Conservation (phyloP, 2,329 filamentous ascomycete genomes). For the Harringtonia lauricola region DNA sequence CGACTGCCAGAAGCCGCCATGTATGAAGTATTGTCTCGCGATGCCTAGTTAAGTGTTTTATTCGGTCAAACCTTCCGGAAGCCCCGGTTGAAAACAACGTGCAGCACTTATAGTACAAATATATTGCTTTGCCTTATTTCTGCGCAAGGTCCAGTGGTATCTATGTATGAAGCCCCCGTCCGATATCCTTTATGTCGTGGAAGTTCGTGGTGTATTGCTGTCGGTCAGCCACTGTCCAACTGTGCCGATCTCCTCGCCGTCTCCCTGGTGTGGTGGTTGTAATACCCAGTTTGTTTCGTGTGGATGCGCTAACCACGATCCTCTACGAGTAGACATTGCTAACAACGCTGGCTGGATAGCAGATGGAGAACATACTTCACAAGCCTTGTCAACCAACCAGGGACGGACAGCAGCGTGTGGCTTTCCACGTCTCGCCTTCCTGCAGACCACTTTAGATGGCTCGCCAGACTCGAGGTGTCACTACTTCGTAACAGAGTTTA, state of each 20-base stretch:
- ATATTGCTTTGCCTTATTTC: too few relatives aligned
- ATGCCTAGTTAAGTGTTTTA: too few relatives aligned
- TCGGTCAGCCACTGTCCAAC: slow-evolving; percentile 51
- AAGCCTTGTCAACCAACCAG: slow-evolving; percentile 17
- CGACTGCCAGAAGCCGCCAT: too few relatives aligned
- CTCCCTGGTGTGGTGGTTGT: slow-evolving; percentile 45
- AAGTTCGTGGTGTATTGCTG: slow-evolving; percentile 72
- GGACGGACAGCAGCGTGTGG: neutral
- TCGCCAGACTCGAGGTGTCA: slow-evolving; percentile 45
- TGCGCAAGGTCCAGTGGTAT: too few relatives aligned
- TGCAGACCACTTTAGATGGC: too few relatives aligned
- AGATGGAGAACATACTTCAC: slow-evolving; percentile 64
- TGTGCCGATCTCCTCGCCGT: slow-evolving; percentile 27
- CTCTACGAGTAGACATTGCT: too few relatives aligned
- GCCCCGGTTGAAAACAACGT: too few relatives aligned
- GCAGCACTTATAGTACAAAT: too few relatives aligned
- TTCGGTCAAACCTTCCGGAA: too few relatives aligned
- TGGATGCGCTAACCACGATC: slow-evolving; percentile 54
- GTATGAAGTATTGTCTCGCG: too few relatives aligned
- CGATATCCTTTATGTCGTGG: slow-evolving; percentile 54
- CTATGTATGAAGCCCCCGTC: slow-evolving; percentile 52
- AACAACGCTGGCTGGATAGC: slow-evolving; percentile 43
- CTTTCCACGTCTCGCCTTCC: slow-evolving; percentile 58
- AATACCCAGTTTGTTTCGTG: slow-evolving; percentile 58
- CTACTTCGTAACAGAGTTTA: slow-evolving; percentile 38